Evolutionary conservation across 257 asterid genomes (phyloP), one percentile per base, ranked within the genome.

Genomic region (Knoxia roxburghii): DNA sequence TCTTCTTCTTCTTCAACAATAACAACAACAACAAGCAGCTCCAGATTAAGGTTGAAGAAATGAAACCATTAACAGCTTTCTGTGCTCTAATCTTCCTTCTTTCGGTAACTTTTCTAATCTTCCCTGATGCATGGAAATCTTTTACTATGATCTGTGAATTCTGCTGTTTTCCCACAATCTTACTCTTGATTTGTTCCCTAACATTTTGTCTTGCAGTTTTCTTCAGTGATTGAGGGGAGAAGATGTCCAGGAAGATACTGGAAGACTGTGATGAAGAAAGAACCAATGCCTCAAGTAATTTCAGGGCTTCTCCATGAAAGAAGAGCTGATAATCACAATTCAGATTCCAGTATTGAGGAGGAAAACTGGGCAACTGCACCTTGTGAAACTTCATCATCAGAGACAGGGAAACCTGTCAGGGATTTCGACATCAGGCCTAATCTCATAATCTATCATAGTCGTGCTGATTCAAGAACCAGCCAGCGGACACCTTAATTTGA

Each of bases 201-300:
- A 37, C 4, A 37, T 3, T 37, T 30, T 29, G 5, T 26, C 17
- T n/a, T 17, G 21, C 70, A 74, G 78, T 64, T 67, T 45, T 56
- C 48, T 26, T 12, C 39, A 24, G 9, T 24, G 7, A 48, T 35
- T n/a, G 67, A 68, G 54, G 78, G 67, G 59, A 73, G 70, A 73
- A 68, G 72, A 65, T 86, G 68, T 50, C 90, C 92, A 17, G 80
- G 80, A 58, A 81, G 80, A 1, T 79, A 81, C 17, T 90, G 96
- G 97, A 87, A 82, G 74, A 67, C 35, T 30, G 45, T 70, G 27
- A 88, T 86, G 95, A 77, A 80, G 13, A 83, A 73, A 52, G 84
- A 83, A 67, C 75, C 77, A 0, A 86, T 90, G 84, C 96, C 97
- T 39, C 74, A 79, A 76, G 86, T 83, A 46, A 82, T 90, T 50